Base-by-base conservation (phyloP, 2,329 filamentous ascomycete species). In the Blumeria hordei region DNA sequence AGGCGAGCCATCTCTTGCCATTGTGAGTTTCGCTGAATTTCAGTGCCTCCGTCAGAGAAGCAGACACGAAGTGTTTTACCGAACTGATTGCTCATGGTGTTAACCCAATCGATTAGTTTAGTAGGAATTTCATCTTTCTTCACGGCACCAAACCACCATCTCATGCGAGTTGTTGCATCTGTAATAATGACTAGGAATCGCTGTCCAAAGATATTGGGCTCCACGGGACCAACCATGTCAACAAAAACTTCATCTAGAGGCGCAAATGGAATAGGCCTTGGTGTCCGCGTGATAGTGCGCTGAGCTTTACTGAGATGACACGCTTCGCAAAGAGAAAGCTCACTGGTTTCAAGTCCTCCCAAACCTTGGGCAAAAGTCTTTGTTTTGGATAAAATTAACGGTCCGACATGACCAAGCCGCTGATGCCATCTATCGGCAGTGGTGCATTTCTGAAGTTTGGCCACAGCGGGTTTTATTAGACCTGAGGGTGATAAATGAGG, bases 171-270 rank as follows among this genome's bases (percentile, higher is more conserved):
- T 32, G 32, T 37, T 35, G 49, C 49, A 37, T 52, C 49, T 52
- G 11, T 52, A 32, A 52, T 52, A 32, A 52, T 52, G 21, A n/a
- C 37, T 35, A 34, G 6, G n/a, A 18, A 52, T 36, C 49, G 32
- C 28, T 52, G 49, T 32, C 32, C 35, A 32, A 34, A 50, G 14
- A 50, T 14, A 50, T 50, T 50, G 6, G 47, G 47, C 28, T 33
- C 47, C 47, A 34, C 35, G 21, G 47, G 47, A 14, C 47, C 47
- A 11, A 50, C 47, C 11, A 50, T 32, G 35, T 50, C 21, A 50
- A 50, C 47, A 50, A 50, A 50, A 33, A 35, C 47, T 50, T 50
- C 47, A 34, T 50, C 47, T 21, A 50, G 11, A 16, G 47, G 47
- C 32, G 33, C 47, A n/a, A 33, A 50, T 33, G 28, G 32, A 9